Evolutionary conservation across 176 grass and related monocot genomes (phyloP), one percentile per base, ranked within the genome.

Genomic region (Tuctoria greenei): DNA sequence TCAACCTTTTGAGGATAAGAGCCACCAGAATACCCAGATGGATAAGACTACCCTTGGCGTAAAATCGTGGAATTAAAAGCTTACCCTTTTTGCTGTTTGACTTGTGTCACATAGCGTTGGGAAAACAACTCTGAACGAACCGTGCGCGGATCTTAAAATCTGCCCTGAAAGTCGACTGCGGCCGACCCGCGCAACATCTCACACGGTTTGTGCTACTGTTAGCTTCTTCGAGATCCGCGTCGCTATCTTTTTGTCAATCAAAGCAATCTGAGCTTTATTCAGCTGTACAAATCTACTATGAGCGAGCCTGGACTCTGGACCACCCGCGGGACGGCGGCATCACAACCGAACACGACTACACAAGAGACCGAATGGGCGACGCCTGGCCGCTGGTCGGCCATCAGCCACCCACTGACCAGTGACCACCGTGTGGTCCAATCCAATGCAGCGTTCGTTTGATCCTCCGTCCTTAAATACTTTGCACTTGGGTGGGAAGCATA

Each of bases 241-340:
- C 21, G 2, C 55, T 69, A 21, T 23, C 72, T 41, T 40, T 12
- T 45, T 31, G 26, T 18, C 36, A 60, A 83, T 59, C 45, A 73
- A 63, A 60, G 80, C 50, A 51, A 28, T 45, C 43, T 36, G 50
- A 46, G 20, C 28, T 18, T 57, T 1, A 72, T 69, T 69, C 64
- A 10, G 64, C 34, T 34, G 73, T 77, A 9, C 55, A 26, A 58
- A 57, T 57, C 18, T 57, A 58, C 43, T 59, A n/a, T 20, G 38
- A 28, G 21, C 14, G 20, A 23, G 11, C 11, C 65, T 51, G 66
- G 13, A n/a, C 24, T 21, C 25, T 40, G 80, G 65, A 84, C 73
- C 81, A 84, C 65, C 65, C 42, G 20, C 37, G 7, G 10, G 80
- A 74, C 52, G 40, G 28, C 56, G 81, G 64, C 21, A 7, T 39